These are phyloP conservation scores for Rhodotorula graminis DNA, from an alignment of 768 basidiomycete species.

Conservation along the genomic window DNA sequence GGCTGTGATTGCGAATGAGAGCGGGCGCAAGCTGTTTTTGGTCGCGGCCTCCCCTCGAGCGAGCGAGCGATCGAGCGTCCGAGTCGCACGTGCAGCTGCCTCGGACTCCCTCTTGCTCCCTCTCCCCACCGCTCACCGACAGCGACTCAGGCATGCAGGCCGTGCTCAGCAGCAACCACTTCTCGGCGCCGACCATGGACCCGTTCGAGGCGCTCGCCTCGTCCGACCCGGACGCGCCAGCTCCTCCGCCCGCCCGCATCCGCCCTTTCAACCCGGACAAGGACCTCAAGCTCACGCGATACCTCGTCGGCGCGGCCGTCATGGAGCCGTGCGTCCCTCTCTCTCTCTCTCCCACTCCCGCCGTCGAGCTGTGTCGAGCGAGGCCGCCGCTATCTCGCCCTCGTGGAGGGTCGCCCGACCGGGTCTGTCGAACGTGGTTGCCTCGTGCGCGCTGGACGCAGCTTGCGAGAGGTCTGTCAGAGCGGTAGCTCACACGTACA, in stretches of 20 bases:
- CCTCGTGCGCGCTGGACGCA: too few relatives aligned
- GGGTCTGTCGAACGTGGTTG: too few relatives aligned
- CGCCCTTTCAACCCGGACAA: constrained; percentile 9
- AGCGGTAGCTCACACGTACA: too few relatives aligned
- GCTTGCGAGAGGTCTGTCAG: too few relatives aligned
- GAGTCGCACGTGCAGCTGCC: too few relatives aligned
- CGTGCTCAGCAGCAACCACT: background rate
- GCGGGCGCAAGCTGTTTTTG: too few relatives aligned
- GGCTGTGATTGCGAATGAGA: too few relatives aligned
- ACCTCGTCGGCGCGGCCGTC: constrained; percentile 21
- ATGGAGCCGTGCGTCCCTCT: constrained; percentile 33
- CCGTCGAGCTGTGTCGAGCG: background rate
- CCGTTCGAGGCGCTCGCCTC: background rate
- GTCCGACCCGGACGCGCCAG: too few relatives aligned
- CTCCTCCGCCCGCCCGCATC: constrained; percentile 24
- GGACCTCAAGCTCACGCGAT: constrained; percentile 29
- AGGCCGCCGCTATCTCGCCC: background rate
- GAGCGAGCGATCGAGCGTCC: too few relatives aligned
- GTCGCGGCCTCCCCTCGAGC: background rate
- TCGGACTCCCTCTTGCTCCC: background rate
- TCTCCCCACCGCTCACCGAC: too few relatives aligned
- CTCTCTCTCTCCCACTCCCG: too few relatives aligned
- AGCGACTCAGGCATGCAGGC: background rate
- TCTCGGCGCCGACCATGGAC: constrained; percentile 10
- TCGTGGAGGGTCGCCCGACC: background rate